Conservation (phyloP, 1,139 yeast genomes). For the Debaryomyces singareniensis region DNA sequence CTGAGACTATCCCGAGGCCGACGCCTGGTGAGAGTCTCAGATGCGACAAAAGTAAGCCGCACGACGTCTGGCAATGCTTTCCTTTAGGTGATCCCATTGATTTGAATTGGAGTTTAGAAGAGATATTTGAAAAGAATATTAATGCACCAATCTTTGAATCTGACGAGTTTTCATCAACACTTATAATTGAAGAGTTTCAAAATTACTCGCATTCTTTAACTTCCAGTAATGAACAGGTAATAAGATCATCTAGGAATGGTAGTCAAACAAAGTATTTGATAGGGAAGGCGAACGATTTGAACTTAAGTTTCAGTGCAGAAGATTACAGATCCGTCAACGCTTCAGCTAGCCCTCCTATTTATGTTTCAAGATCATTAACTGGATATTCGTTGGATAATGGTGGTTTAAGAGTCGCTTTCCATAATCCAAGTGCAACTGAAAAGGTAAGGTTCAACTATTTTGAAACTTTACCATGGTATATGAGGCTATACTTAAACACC, state of each 20-base stretch:
- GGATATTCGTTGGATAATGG: constrained; percentile 92
- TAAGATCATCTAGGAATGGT: constrained; percentile 9
- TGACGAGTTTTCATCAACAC: constrained; percentile 24
- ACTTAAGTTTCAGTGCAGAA: constrained; percentile 31
- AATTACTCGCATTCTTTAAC: background rate
- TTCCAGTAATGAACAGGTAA: background rate
- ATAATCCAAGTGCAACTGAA: constrained; percentile 49
- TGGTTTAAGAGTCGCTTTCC: constrained; percentile 73
- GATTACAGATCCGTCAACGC: constrained; percentile 30
- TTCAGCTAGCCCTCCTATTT: constrained; percentile 52
- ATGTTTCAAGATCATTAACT: constrained; percentile 78
- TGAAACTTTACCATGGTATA: constrained; percentile 91
- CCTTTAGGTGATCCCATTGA: constrained; percentile 57
- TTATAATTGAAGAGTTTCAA: constrained; percentile 19
- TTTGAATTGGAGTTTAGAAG: constrained; percentile 49
- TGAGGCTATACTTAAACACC: constrained; percentile 76
- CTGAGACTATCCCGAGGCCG: constrained; percentile 78
- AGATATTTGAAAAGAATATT: constrained; percentile 64
- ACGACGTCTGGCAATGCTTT: constrained; percentile 68
- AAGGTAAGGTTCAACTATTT: constrained; percentile 55
- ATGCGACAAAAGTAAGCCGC: constrained; percentile 61
- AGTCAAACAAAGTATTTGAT: background rate
- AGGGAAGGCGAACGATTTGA: constrained; percentile 7
- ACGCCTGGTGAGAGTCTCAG: constrained; percentile 57
- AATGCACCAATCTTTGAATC: constrained; percentile 57